These are phyloP conservation scores for Guyanaporus albipodus DNA, from an alignment of 768 basidiomycete species.

Conservation along the genomic window DNA sequence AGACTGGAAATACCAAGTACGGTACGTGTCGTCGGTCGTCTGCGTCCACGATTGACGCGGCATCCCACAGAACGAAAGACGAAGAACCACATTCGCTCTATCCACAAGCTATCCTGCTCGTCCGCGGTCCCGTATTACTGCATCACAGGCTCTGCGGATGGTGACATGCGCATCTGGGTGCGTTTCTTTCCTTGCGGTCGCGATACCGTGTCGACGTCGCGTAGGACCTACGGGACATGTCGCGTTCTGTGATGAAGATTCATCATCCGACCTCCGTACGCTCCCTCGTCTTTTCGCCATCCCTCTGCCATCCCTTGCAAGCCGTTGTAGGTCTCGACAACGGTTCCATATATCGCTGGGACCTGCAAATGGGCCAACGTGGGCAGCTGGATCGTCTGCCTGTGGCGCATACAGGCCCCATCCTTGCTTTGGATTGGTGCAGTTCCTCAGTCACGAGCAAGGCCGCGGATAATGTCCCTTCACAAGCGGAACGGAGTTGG, in stretches of 20 bases:
- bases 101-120: slow-evolving; percentile 66
- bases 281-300: slow-evolving; percentile 67
- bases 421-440: slow-evolving; percentile 75
- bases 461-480: slow-evolving; percentile 9
- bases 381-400: slow-evolving; percentile 69
- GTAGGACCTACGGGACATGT: slow-evolving; percentile 71
- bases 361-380: slow-evolving; percentile 71
- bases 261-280: slow-evolving; percentile 68
- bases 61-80: slow-evolving; percentile 57
- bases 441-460: slow-evolving; percentile 26
- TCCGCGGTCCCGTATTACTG: slow-evolving; percentile 66
- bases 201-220: slow-evolving; percentile 1
- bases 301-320: slow-evolving; percentile 60
- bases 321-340: slow-evolving; percentile 67
- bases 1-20: slow-evolving; percentile 61
- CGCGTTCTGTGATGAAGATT: slow-evolving; percentile 65
- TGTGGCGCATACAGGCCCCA: slow-evolving; percentile 68
- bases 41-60: slow-evolving; percentile 11
- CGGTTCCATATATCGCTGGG: slow-evolving; percentile 74
- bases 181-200: slow-evolving; percentile 20
- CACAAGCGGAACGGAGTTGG: slow-evolving; percentile 51
- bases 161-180: slow-evolving; percentile 79
- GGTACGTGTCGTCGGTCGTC: slow-evolving; percentile 41
- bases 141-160: slow-evolving; percentile 77
- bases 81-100: slow-evolving; percentile 69